Evolutionary conservation across 2,329 filamentous ascomycete species (phyloP), one percentile per base, ranked within the genome.

Genomic region (Fusarium agapanthi): DNA sequence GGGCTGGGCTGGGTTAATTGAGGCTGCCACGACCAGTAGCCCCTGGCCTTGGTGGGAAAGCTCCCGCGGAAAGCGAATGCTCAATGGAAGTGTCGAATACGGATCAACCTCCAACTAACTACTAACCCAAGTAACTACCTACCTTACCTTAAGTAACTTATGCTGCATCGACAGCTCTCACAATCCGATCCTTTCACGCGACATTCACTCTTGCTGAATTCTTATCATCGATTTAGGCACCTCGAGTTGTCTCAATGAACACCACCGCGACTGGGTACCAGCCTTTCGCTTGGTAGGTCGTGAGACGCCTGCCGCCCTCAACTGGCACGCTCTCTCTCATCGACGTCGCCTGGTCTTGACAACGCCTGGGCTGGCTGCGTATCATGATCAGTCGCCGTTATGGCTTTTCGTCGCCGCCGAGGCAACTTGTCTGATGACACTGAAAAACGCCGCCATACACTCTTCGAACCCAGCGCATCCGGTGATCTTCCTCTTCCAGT

Each of bases 341-440:
- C 65, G n/a, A 58, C 59, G 68, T 59, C 71, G 51, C 55, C 63
- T 73, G 58, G 67, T 64, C 60, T 72, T 61, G 68, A 69, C 60
- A 70, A 61, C 70, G 67, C 67, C 69, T 61, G 63, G 76, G 71
- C 73, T 75, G 75, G 74, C 77, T 65, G 74, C 75, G 75, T 80
- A 81, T 72, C 79, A 85, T 84, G 83, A 82, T 70, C 79, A 79
- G 76, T 78, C 77, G 79, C 79, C 79, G 82, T 73, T 77, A 90
- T 90, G 88, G 87, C 88, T 77, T 88, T 90, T 76, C 83, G 90
- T 82, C 88, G 88, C 83, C 88, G 88, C 81, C 88, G 87, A 80
- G 88, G 87, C 83, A 88, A 86, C 77, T 83, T 86, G 84, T 87
- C 85, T 82, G 89, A 86, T 84, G 88, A 90, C 79, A 85, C 84